phyloP scores from a whole-genome alignment of 106 monocot genomes.

The Dendrobium catenatum region DNA sequence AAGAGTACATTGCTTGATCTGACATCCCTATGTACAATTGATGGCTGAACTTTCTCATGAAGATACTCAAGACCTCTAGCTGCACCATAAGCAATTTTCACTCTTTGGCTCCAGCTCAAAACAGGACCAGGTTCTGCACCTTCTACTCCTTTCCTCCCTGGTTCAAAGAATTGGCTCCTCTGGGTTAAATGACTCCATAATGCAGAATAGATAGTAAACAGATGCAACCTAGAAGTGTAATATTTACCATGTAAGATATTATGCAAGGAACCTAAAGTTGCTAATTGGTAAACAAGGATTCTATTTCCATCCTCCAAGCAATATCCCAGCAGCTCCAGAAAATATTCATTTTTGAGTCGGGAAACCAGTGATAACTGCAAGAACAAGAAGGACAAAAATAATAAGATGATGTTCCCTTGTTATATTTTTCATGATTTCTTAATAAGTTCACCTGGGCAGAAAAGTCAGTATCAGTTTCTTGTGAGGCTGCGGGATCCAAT shows the following conservation, averaged over 20 bases:
- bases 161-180: neutral
- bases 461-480: constrained; percentile 33
- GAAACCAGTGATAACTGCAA: constrained; percentile 72
- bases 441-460: constrained; percentile 26
- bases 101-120: constrained; percentile 56
- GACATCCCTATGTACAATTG: constrained; percentile 52
- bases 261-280: constrained; percentile 73
- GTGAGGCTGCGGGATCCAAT: constrained; percentile 29
- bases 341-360: constrained; percentile 72
- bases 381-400: neutral
- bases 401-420: no score
- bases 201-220: neutral
- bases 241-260: constrained; percentile 74
- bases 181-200: neutral
- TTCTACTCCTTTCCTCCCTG: constrained; percentile 54
- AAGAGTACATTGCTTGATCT: constrained; percentile 59
- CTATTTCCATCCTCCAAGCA: constrained; percentile 69
- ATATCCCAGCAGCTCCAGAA: constrained; percentile 66
- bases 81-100: constrained; percentile 50
- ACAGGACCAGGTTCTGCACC: constrained; percentile 54
- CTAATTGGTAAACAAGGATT: constrained; percentile 75
- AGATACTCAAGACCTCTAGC: constrained; percentile 58
- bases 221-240: neutral
- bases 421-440: neutral
- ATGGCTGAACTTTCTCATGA: constrained; percentile 51